phyloP scores from a whole-genome alignment of 305 asterid genomes.

The Galium porrigens region DNA sequence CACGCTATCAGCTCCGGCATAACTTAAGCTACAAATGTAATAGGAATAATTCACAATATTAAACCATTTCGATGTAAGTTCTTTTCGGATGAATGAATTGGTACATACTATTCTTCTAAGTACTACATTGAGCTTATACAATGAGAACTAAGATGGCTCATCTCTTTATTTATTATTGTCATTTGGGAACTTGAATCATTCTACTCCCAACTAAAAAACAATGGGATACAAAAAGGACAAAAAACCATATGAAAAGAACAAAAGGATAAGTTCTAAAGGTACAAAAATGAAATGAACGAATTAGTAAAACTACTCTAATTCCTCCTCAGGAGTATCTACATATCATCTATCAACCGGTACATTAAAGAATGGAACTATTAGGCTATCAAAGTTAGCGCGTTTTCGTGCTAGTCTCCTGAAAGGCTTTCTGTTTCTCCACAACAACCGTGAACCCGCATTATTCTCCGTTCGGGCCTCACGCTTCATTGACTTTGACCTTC shows the following conservation, averaged over 20 bases:
- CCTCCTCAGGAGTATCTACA: not conserved
- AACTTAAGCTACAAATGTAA: no score
- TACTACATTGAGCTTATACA: not conserved
- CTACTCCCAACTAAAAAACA: not conserved
- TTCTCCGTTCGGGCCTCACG: constrained; percentile 13
- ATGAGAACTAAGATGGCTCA: not conserved
- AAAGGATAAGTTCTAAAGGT: not conserved
- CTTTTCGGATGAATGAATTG: no score
- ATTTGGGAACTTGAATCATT: not conserved
- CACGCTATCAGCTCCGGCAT: no score
- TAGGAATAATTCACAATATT: no score
- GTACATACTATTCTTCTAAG: not conserved
- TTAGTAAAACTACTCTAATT: not conserved
- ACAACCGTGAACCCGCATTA: constrained; percentile 23
- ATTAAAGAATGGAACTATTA: not conserved
- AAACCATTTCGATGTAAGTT: no score
- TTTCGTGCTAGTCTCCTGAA: constrained; percentile 52
- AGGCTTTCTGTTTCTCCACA: constrained; percentile 68
- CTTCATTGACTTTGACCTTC: constrained; percentile 24
- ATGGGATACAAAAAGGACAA: not conserved
- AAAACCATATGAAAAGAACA: not conserved
- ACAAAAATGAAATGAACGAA: not conserved
- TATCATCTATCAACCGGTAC: not conserved
- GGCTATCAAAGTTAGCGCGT: constrained; percentile 27
- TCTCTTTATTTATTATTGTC: not conserved